Percentiles rank a stretch among this genome's conserved stretches.
These are phyloP conservation scores for Boletus vinaceobasis DNA, from an alignment of 768 basidiomycete genomes.

Conservation along the genomic window DNA sequence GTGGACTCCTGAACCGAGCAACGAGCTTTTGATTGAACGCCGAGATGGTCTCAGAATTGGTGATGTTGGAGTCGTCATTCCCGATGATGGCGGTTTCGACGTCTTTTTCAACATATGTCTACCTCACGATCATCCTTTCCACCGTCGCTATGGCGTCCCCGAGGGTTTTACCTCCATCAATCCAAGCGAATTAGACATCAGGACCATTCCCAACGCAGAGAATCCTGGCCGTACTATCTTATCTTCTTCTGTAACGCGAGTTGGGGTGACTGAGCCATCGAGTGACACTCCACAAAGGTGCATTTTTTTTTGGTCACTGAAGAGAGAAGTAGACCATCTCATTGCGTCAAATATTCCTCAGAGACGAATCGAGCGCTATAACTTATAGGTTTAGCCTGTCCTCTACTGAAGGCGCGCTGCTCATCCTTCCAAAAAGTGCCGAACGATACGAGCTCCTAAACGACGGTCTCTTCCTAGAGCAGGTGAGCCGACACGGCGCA, in stretches of 20 bases:
- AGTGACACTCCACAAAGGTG: background rate
- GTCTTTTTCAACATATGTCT: constrained; percentile 35
- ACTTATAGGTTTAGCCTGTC: background rate
- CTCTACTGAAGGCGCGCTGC: background rate
- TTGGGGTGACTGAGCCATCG: background rate
- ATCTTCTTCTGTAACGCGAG: background rate
- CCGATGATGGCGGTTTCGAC: constrained; percentile 30
- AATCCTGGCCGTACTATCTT: background rate
- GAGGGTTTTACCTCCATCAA: constrained; percentile 21
- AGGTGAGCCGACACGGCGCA: background rate
- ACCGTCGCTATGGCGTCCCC: constrained; percentile 20
- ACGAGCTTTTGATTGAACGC: constrained; percentile 21
- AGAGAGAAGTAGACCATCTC: background rate
- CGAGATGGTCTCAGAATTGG: constrained; percentile 30
- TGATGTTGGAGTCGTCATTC: constrained; percentile 26
- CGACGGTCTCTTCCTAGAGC: background rate
- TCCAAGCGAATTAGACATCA: constrained; percentile 2
- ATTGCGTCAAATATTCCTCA: background rate
- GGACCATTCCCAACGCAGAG: background rate
- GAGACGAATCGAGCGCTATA: background rate
- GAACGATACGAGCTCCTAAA: background rate
- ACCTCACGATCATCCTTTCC: constrained; percentile 25
- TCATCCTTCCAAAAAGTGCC: background rate
- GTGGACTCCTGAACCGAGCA: constrained; percentile 30
- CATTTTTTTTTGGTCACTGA: background rate